A percentile compares a stretch with the other conserved stretches of the same genome.
phyloP scores from a whole-genome alignment of 1,284 basidiomycete genomes.

The Ganoderma lucidum region DNA sequence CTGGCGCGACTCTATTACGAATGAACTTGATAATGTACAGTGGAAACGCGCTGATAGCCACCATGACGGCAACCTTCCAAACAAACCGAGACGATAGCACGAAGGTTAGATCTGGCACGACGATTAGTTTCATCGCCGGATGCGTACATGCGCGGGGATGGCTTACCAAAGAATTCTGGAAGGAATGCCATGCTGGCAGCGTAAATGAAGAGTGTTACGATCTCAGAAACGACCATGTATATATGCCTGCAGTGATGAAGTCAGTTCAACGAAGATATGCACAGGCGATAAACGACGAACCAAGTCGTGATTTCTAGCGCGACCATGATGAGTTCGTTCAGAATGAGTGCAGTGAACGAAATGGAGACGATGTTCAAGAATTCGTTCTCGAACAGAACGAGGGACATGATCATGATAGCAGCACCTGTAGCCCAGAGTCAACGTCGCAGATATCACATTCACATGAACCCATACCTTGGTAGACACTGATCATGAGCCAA shows the following conservation, averaged over 20 bases:
- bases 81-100: conserved; percentile 88
- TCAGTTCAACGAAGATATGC: background rate
- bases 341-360: conserved; percentile 94
- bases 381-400: conserved; percentile 96
- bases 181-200: conserved; percentile 92
- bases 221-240: conserved; percentile 95
- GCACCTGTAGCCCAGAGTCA: conserved; percentile 63
- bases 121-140: background rate
- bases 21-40: conserved; percentile 92
- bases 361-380: conserved; percentile 99
- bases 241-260: conserved; percentile 72
- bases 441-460: background rate
- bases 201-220: conserved; percentile 91
- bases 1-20: conserved; percentile 88
- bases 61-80: conserved; percentile 97
- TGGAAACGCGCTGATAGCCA: conserved; percentile 92
- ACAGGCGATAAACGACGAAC: conserved; percentile 52
- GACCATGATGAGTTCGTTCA: conserved; percentile 99
- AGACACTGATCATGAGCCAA: conserved; percentile 97
- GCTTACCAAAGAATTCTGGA: conserved; percentile 96
- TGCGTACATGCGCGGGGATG: background rate
- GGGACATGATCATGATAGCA: conserved; percentile 98
- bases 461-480: conserved; percentile 76
- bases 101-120: conserved; percentile 83
- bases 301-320: conserved; percentile 97